Base-by-base conservation (phyloP, 2,329 filamentous ascomycete genomes). In the Dothiorella sarmentorum region DNA sequence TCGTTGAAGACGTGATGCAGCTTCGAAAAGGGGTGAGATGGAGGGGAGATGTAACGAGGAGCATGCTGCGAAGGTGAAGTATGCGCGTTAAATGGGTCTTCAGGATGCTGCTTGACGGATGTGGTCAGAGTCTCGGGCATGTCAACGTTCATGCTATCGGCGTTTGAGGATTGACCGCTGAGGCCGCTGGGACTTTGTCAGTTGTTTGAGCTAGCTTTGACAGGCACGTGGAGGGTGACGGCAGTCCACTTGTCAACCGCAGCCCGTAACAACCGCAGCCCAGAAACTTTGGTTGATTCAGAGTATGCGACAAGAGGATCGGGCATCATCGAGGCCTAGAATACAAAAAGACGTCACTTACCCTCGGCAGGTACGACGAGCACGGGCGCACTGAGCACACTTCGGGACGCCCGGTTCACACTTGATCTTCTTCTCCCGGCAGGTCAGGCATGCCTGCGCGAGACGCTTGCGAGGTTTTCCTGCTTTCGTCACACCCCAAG, bases 391-490 rank as follows among this genome's bases (percentile, higher is more conserved):
- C 74, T 96, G 91, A 56, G 92, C 84, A 67, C 92, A 97, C 65
- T 90, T 91, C 37, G 89, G 89, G 63, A 85, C 88, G 66, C 92
- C 91, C 1, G 91, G 92, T 64, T 96, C 91, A 69, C 92, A 97
- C 73, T 96, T 96, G 76, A 97, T 96, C 80, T 96, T 97, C 84
- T 96, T 97, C 76, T 96, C 91, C 52, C 92, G 85, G 71, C 92
- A 97, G 11, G 91, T 94, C 60, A 96, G 82, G 69, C 92, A 97
- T n/a, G 91, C 91, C 71, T 96, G 91, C 22, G 92, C 91, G 59
- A 96, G 80, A 59, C 92, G 83, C 76, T 97, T 97, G 64, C 92
- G 85, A 47, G 92, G 91, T 76, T 96, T 96, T 13, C 92, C 92
- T 2, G 92, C 91, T 75, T 96, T 96, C 33, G 92, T 96, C 9